Conservation (phyloP, 306 rosid genomes). For the Cucurbita moschata region DNA sequence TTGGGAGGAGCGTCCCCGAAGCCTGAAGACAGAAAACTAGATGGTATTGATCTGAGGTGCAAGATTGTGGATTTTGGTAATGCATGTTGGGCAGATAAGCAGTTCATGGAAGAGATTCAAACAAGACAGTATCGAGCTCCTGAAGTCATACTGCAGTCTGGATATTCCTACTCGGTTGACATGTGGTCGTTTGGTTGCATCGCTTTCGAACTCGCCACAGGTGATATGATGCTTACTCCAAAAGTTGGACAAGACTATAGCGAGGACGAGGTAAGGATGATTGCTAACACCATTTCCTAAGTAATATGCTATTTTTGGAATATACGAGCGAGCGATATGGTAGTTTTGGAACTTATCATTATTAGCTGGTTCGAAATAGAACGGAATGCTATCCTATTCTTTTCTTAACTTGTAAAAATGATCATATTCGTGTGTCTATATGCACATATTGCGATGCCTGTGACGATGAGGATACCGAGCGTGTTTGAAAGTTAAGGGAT, state of each 20-base stretch:
- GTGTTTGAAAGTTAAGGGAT: conserved; percentile 3
- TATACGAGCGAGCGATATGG: no score
- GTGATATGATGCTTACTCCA: conserved; percentile 90
- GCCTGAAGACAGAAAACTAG: conserved; percentile 35
- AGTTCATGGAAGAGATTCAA: conserved; percentile 68
- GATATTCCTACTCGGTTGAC: conserved; percentile 73
- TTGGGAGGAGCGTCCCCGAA: conserved; percentile 53
- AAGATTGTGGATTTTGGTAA: conserved; percentile 92
- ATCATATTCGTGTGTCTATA: neutral
- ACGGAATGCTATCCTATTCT: no score
- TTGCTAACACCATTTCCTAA: neutral
- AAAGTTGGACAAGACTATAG: conserved; percentile 64
- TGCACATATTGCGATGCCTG: neutral
- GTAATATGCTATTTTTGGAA: neutral
- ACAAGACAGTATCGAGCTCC: conserved; percentile 98
- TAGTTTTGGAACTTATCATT: no score
- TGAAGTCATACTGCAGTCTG: conserved; percentile 68
- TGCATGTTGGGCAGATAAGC: conserved; percentile 80
- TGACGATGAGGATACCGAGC: neutral
- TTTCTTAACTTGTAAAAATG: neutral
- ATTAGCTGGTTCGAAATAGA: no score
- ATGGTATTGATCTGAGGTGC: conserved; percentile 69
- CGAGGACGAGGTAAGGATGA: conserved; percentile 69
- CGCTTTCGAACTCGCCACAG: conserved; percentile 91
- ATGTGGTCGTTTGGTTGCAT: conserved; percentile 96